Percentiles rank a stretch among this genome's conserved stretches.
Evolutionary conservation across 176 grass and related monocot genomes (phyloP).

Genomic region (Ampelocalamus luodianensis): DNA sequence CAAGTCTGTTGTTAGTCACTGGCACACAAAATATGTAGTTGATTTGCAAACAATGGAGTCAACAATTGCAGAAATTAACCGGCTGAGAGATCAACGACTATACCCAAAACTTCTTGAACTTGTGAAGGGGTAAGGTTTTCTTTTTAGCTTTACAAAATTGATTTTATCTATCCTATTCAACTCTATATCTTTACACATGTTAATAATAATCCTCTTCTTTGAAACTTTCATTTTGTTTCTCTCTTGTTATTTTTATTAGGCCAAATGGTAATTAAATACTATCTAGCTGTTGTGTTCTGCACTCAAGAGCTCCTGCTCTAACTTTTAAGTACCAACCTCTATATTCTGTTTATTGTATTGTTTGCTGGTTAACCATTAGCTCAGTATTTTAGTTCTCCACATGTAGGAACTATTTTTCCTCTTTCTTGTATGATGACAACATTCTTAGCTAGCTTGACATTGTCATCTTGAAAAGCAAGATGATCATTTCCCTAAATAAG

Average conservation of each 20-base stretch:
- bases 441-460: conserved; percentile 11
- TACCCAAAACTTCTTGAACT: conserved; percentile 84
- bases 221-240: background rate
- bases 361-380: conserved; percentile 4
- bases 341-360: background rate
- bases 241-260: background rate
- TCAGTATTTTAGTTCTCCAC: conserved; percentile 13
- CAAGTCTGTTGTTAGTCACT: conserved; percentile 73
- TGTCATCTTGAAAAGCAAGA: background rate
- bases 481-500: conserved; percentile 20
- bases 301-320: background rate
- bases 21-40: conserved; percentile 86
- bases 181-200: background rate
- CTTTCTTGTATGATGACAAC: background rate
- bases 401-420: background rate
- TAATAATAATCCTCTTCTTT: conserved; percentile 8
- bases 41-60: conserved; percentile 84
- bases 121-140: conserved; percentile 67
- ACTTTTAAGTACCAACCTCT: conserved; percentile 14
- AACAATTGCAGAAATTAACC: conserved; percentile 81
- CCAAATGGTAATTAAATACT: conserved; percentile 1
- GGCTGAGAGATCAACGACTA: conserved; percentile 77
- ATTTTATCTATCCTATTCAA: background rate
- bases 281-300: conserved; percentile 2
- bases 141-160: conserved; percentile 40